Evolutionary conservation across 2,329 filamentous ascomycete genomes (phyloP).

Genomic region (Orbilia blumenaviensis): DNA sequence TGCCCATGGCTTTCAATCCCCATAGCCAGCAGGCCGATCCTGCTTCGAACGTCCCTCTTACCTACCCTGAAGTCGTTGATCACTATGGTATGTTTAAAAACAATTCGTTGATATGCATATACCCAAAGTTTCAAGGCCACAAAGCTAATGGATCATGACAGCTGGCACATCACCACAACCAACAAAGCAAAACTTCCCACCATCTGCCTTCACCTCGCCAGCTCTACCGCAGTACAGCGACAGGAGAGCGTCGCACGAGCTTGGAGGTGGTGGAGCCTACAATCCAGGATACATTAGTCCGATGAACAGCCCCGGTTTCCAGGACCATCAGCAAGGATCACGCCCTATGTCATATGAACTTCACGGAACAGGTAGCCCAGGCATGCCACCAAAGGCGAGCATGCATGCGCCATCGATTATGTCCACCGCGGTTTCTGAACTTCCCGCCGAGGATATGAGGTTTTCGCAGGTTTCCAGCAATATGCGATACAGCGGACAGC

Average conservation of each 20-base stretch:
- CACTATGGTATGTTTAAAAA: constrained; percentile 27
- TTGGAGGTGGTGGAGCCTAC: constrained; percentile 31
- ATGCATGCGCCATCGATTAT: constrained; percentile 35
- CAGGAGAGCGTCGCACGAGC: constrained; percentile 36
- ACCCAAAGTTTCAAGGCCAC: neutral
- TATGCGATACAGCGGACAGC: constrained; percentile 36
- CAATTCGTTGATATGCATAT: neutral
- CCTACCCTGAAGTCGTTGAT: constrained; percentile 45
- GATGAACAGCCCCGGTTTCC: constrained; percentile 21
- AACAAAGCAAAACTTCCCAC: constrained; percentile 40
- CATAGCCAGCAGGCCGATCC: constrained; percentile 28
- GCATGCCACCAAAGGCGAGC: neutral
- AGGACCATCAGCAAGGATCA: neutral
- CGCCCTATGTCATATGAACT: constrained; percentile 49
- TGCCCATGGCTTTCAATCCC: constrained; percentile 39
- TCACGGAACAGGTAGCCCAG: constrained; percentile 15
- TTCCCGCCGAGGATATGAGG: constrained; percentile 34
- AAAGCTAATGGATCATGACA: constrained; percentile 1
- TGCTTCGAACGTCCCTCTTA: constrained; percentile 19
- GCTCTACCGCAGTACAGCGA: constrained; percentile 38
- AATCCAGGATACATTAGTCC: constrained; percentile 30
- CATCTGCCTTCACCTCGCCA: constrained; percentile 40
- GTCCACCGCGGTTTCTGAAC: constrained; percentile 32
- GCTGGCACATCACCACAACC: constrained; percentile 28
- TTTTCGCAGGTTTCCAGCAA: constrained; percentile 44